Base-by-base conservation (phyloP, 2,329 filamentous ascomycete genomes). In the Pseudocercospora eumusae region DNA sequence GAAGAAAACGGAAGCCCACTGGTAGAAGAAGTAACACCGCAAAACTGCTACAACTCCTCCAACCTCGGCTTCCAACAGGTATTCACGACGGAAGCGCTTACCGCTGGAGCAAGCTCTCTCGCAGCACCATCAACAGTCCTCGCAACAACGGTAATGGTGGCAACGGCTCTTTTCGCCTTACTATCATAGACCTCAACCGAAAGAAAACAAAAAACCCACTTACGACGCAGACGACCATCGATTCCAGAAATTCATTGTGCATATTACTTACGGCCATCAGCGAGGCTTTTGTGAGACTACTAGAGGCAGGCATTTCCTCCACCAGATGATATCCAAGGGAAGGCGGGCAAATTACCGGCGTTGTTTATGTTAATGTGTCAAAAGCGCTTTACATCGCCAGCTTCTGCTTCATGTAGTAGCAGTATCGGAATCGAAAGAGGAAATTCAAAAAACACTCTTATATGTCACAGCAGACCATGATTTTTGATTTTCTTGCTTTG, bases 21-120 rank as follows among this genome's bases (percentile, higher is more conserved):
- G 1, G 86, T 96, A 55, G 81, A 80, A 60, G 81, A 88, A 68
- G 90, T 97, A 68, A 96, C 90, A 74, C 80, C 83, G 62, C 83
- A 86, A 13, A 97, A 96, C 78, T 98, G 93, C 82, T 92, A 89
- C 82, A 98, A 98, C 80, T 91, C 88, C 63, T 87, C 84, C 50
- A 64, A 91, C 60, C 86, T 96, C 69, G 84, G 84, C 66, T 93
- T 95, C 80, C 84, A 90, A 59, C 83, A 88, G 66, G 81, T 96
- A 67, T 97, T 92, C 81, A 87, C 88, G 0, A 77, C 78, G 2
- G 74, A 74, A 1, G 74, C 71, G 20, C 65, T 74, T 5, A 64
- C 63, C 2, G 59, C 61, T 3, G 64, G 28, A 33, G 67, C 65
- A n/a, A 15, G 59, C 5, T 40, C 28, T 6, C 21, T 31, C 25